Conservation (phyloP, 2,329 filamentous ascomycete genomes). For the Ophiocordyceps polyrhachis-furcata region DNA sequence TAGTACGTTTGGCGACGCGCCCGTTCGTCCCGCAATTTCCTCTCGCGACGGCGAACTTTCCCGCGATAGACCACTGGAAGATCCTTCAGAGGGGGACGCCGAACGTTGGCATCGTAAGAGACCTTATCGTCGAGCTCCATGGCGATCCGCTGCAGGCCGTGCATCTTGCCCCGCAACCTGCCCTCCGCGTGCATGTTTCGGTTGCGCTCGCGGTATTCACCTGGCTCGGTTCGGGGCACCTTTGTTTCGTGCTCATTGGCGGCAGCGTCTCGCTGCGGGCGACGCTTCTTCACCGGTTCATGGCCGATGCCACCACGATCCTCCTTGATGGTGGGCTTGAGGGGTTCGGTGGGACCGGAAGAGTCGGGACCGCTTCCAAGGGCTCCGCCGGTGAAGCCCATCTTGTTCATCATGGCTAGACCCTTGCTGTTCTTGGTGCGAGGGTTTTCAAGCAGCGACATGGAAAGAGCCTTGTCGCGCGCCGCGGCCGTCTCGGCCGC, state of each 20-base stretch:
- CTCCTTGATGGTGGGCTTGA: constrained; percentile 59
- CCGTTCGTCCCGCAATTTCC: constrained; percentile 47
- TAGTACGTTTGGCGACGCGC: constrained; percentile 46
- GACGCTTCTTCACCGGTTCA: constrained; percentile 68
- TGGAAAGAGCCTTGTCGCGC: constrained; percentile 59
- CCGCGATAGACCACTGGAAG: constrained; percentile 69
- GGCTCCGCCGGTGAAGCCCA: constrained; percentile 70
- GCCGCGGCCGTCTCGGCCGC: constrained; percentile 53
- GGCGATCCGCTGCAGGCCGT: constrained; percentile 64
- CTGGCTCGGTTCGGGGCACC: constrained; percentile 29
- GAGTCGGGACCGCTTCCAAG: constrained; percentile 43
- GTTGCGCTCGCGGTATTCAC: constrained; percentile 56
- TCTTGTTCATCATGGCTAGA: constrained; percentile 88
- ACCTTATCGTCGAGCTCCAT: constrained; percentile 52
- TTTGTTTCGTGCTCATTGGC: constrained; percentile 36
- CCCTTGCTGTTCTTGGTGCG: constrained; percentile 57
- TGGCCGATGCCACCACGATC: constrained; percentile 69
- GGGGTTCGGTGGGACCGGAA: constrained; percentile 41
- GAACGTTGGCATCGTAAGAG: constrained; percentile 9
- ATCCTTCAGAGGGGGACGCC: constrained; percentile 34
- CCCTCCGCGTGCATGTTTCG: constrained; percentile 50
- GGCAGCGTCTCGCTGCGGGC: constrained; percentile 36
- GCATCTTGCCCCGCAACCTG: constrained; percentile 48
- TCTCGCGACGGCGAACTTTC: constrained; percentile 48
- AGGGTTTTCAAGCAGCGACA: constrained; percentile 44